Percentiles rank a stretch among this genome's conserved stretches.
Evolutionary conservation across 1,284 basidiomycete genomes (phyloP).

Genomic region (Irpex rosettiformis): DNA sequence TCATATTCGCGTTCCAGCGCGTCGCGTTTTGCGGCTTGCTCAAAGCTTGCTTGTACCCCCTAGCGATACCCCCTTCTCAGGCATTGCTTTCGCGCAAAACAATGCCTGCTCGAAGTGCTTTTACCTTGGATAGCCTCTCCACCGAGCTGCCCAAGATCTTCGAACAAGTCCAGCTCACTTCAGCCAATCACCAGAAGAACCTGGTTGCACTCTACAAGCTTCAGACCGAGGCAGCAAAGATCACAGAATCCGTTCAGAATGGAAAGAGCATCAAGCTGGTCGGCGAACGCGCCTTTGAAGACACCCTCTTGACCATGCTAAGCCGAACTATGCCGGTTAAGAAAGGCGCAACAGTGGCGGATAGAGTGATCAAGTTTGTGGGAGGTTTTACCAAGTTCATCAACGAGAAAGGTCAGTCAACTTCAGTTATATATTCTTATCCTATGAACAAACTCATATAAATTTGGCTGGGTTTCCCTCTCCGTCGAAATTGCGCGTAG

Average conservation of each 20-base stretch:
- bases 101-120: slow-evolving; percentile 32
- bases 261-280: slow-evolving; percentile 55
- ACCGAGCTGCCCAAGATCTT: slow-evolving; percentile 56
- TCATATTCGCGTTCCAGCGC: neutral
- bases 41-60: neutral
- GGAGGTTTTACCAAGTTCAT: slow-evolving; percentile 80
- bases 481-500: slow-evolving; percentile 19
- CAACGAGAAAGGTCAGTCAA: slow-evolving; percentile 72
- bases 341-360: slow-evolving; percentile 80
- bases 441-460: neutral
- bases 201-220: slow-evolving; percentile 83
- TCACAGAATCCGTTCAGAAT: slow-evolving; percentile 52
- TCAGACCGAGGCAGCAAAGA: slow-evolving; percentile 61
- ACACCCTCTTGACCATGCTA: slow-evolving; percentile 70
- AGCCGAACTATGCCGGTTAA: slow-evolving; percentile 75
- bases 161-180: slow-evolving; percentile 79
- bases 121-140: slow-evolving; percentile 30
- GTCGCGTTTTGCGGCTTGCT: neutral
- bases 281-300: slow-evolving; percentile 83
- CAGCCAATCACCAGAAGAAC: slow-evolving; percentile 92
- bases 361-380: slow-evolving; percentile 84
- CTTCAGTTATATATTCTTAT: neutral
- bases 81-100: neutral
- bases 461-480: too few relatives aligned
- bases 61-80: neutral